Evolutionary conservation across 306 rosid species (phyloP).

Genomic region (Acacia melanoxylon): DNA sequence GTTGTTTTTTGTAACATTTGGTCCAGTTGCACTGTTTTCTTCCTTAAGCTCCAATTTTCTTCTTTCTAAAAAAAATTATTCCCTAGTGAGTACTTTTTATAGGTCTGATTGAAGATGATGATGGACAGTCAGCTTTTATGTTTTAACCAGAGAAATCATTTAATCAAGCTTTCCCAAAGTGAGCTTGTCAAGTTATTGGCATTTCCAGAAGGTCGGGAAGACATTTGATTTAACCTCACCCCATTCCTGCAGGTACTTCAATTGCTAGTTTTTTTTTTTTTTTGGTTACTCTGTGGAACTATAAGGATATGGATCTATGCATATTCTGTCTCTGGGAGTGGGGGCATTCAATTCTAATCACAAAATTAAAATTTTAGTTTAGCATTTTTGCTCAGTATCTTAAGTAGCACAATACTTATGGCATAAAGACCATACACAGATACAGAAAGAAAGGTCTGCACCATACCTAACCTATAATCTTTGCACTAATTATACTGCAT

Average conservation of each 20-base stretch:
- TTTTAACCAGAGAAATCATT: conserved; percentile 40
- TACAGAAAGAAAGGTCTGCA: not conserved
- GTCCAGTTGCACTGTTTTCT: not conserved
- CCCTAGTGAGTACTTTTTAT: not conserved
- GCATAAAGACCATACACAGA: not conserved
- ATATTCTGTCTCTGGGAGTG: not conserved
- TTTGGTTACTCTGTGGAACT: not conserved
- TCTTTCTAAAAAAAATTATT: not conserved
- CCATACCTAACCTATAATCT: not conserved
- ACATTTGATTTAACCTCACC: not conserved
- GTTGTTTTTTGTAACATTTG: not conserved
- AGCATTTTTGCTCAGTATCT: not conserved
- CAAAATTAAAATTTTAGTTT: not conserved
- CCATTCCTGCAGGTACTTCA: conserved; percentile 37
- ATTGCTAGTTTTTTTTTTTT: not conserved
- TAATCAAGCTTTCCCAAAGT: conserved; percentile 20
- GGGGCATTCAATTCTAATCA: not conserved
- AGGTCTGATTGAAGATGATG: conserved; percentile 45
- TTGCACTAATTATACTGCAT: not conserved
- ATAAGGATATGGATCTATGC: not conserved
- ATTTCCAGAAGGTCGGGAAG: conserved; percentile 8
- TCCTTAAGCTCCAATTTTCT: not conserved
- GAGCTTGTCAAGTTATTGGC: not conserved
- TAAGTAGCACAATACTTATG: not conserved
- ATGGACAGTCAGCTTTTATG: conserved; percentile 51